Evolutionary conservation across 2,329 filamentous ascomycete genomes (phyloP), one percentile per base, ranked within the genome.

Genomic region (Cercospora sp.): DNA sequence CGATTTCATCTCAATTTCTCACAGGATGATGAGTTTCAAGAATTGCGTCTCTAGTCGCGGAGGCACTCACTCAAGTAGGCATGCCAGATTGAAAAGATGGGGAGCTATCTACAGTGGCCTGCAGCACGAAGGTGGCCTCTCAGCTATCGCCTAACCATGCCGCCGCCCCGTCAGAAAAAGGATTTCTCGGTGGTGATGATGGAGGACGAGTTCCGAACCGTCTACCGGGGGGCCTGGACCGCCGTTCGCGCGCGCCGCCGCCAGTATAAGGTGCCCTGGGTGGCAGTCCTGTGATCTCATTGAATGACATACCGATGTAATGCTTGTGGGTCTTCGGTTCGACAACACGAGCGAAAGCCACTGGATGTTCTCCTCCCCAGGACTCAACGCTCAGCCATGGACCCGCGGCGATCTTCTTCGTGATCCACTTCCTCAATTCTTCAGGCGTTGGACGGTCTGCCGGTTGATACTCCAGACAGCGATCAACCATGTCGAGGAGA

Each of bases 1-100:
- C 75, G 80, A 42, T 81, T 81, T 65, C 81, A 82, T 73, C 67
- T 82, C 30, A 80, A 80, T 0, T 81, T 82, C 55, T 80, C 81
- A 26, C 77, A 80, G 58, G 80, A 79, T 55, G 77, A 78, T 3
- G 77, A 79, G 60, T 82, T 78, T 73, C 80, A 82, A 67, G 72
- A 76, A 63, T 66, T 81, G 62, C 65, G 72, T 23, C 65, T 77
- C 2, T 66, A 58, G 55, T 5, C 8, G 16, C 12, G 30, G 16
- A 33, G 7, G 53, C 28, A 58, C 9, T 20, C 3, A 30, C 23
- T 1, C 28, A 20, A 33, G 18, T 23, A 13, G 5, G 5, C 12
- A 16, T 16, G 48, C 18, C 42, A 10, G 8, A 23, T 23, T 13
- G 42, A 23, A 23, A 48, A 23, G 1, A 26, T 53, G 18, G 18